phyloP scores from a whole-genome alignment of 192 early-diverging fungal species.

The Mortierella claussenii region DNA sequence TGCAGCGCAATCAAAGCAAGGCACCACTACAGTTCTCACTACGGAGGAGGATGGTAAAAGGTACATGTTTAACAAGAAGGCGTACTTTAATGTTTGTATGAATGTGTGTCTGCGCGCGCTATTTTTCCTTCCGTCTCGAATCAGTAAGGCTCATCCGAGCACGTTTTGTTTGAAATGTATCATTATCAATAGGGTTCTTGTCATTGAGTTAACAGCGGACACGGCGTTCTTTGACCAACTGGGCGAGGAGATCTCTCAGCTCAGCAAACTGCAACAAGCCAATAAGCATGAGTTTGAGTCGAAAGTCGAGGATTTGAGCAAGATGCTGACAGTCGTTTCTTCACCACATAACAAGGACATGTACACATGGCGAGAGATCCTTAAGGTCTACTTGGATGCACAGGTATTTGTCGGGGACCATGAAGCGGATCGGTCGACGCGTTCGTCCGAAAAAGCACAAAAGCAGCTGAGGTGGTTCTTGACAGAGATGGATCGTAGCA shows the following conservation, averaged over 20 bases:
- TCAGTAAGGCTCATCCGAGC: not conserved
- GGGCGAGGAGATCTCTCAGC: constrained; percentile 65
- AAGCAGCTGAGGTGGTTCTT: constrained; percentile 72
- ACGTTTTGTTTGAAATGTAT: not conserved
- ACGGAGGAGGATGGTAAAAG: constrained; percentile 48
- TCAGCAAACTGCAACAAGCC: constrained; percentile 64
- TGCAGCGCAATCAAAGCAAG: not conserved
- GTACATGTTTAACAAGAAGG: constrained; percentile 17
- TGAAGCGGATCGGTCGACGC: constrained; percentile 65
- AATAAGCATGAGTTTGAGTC: constrained; percentile 63
- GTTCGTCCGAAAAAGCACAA: constrained; percentile 62
- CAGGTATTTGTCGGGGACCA: constrained; percentile 74
- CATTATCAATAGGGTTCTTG: constrained; percentile 18
- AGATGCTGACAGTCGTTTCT: constrained; percentile 64
- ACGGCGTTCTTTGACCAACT: constrained; percentile 68
- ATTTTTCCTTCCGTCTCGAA: too few species aligned
- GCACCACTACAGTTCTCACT: constrained; percentile 11
- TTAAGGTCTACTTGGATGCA: constrained; percentile 74
- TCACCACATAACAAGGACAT: constrained; percentile 83
- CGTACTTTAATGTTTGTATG: too few species aligned
- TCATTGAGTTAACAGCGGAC: constrained; percentile 62
- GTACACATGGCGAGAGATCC: constrained; percentile 77
- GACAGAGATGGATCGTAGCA: constrained; percentile 58
- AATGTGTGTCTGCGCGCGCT: too few species aligned
- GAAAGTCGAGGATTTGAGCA: constrained; percentile 64